These are phyloP conservation scores for Aspergillus sp. DNA, from an alignment of 2,329 filamentous ascomycete genomes.

Conservation along the genomic window DNA sequence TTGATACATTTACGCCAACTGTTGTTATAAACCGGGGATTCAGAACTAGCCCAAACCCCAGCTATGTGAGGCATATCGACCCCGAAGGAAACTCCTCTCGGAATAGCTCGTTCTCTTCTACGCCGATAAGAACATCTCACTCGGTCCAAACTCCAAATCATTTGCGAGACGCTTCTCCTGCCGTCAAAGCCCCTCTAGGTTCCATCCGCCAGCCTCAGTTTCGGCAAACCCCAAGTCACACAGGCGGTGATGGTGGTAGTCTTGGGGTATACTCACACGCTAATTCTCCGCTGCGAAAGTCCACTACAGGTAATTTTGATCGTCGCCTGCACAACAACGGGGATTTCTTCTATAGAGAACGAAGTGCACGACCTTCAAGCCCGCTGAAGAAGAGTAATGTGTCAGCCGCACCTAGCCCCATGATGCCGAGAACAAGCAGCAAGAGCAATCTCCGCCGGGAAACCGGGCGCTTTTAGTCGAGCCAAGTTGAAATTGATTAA, in stretches of 20 bases:
- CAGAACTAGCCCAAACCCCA: constrained; percentile 77
- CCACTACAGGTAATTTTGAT: constrained; percentile 60
- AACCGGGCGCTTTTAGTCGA: constrained; percentile 28
- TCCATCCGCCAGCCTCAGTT: constrained; percentile 58
- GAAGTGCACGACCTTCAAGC: constrained; percentile 37
- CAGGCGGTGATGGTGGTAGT: constrained; percentile 69
- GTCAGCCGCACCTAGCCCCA: constrained; percentile 34
- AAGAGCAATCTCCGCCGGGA: constrained; percentile 34
- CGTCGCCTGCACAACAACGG: constrained; percentile 40
- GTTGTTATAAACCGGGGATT: constrained; percentile 72
- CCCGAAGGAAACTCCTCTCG: constrained; percentile 55
- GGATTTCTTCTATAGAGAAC: constrained; percentile 37
- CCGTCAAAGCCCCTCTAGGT: constrained; percentile 40
- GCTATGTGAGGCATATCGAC: constrained; percentile 71
- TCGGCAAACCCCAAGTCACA: constrained; percentile 41
- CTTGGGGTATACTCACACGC: constrained; percentile 78
- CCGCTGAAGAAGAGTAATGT: constrained; percentile 46
- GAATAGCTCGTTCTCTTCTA: constrained; percentile 42
- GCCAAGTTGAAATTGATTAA: constrained; percentile 6
- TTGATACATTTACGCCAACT: constrained; percentile 63
- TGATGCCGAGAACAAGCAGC: constrained; percentile 35
- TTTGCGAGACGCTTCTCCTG: constrained; percentile 50
- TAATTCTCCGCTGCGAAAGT: constrained; percentile 80
- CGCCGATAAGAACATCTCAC: constrained; percentile 42
- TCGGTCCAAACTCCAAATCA: constrained; percentile 42